Conservation (phyloP, 192 early-diverging fungal genomes). For the Phlyctochytrium arcticum region DNA sequence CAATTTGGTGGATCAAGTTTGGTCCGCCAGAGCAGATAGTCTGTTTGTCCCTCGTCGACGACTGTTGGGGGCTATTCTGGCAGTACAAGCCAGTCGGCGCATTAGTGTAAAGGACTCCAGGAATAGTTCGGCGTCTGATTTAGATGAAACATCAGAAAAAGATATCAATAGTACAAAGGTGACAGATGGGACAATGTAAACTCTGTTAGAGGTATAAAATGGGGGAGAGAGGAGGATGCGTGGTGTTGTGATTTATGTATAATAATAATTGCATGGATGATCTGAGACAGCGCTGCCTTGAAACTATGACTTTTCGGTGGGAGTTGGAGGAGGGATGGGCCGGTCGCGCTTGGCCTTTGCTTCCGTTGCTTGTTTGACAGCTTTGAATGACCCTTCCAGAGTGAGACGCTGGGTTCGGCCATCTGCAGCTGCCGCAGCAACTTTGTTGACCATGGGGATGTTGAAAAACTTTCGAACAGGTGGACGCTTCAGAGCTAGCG, state of each 20-base stretch:
- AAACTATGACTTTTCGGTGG: too few relatives aligned
- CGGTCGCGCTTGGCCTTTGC: constrained; percentile 1
- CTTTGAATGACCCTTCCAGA: constrained; percentile 25
- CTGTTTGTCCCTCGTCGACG: constrained; percentile 10
- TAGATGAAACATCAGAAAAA: too few relatives aligned
- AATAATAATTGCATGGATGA: too few relatives aligned
- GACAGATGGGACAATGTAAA: too few relatives aligned
- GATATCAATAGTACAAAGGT: too few relatives aligned
- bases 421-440: background rate
- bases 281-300: too few relatives aligned
- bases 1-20: constrained; percentile 23
- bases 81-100: constrained; percentile 14
- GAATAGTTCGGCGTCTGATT: too few relatives aligned
- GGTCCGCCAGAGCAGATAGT: constrained; percentile 6
- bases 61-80: constrained; percentile 7
- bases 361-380: constrained; percentile 27
- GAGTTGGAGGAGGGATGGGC: too few relatives aligned
- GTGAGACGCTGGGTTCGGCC: constrained; percentile 6
- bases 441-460: constrained; percentile 46
- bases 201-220: too few relatives aligned
- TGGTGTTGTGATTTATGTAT: too few relatives aligned
- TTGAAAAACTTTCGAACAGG: constrained; percentile 51
- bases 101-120: too few relatives aligned
- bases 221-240: too few relatives aligned
- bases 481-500: constrained; percentile 57